phyloP scores from a whole-genome alignment of 73 alveolate species.

The Diophrys appendiculata region DNA sequence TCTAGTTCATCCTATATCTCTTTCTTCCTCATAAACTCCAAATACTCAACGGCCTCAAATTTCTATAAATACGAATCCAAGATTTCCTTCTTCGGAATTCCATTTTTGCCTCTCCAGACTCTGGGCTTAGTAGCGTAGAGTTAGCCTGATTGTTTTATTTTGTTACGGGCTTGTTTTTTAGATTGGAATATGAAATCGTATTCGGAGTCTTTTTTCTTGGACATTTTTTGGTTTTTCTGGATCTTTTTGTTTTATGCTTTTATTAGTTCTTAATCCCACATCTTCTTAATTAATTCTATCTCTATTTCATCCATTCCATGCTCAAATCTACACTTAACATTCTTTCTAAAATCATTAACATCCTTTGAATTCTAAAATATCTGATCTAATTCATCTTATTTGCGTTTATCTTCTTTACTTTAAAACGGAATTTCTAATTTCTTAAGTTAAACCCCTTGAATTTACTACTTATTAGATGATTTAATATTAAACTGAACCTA shows the following conservation, averaged over 20 bases:
- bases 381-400: too few relatives aligned
- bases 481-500: neutral
- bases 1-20: neutral
- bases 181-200: neutral
- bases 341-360: neutral
- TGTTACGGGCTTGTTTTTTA: neutral
- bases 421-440: neutral
- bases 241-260: neutral
- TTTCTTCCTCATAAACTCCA: neutral
- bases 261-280: neutral
- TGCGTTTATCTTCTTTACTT: too few relatives aligned
- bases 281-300: neutral
- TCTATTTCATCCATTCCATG: neutral
- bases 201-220: neutral
- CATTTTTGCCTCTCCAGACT: neutral
- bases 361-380: neutral
- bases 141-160: neutral
- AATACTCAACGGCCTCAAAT: neutral
- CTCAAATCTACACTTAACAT: neutral
- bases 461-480: neutral
- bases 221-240: neutral
- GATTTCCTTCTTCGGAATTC: neutral
- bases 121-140: neutral
- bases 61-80: neutral
- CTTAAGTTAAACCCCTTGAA: neutral